A percentile compares a stretch with the other conserved stretches of the same genome.
These are phyloP conservation scores for Penicillium verrucosum DNA, from an alignment of 2,329 filamentous ascomycete species.

Conservation along the genomic window DNA sequence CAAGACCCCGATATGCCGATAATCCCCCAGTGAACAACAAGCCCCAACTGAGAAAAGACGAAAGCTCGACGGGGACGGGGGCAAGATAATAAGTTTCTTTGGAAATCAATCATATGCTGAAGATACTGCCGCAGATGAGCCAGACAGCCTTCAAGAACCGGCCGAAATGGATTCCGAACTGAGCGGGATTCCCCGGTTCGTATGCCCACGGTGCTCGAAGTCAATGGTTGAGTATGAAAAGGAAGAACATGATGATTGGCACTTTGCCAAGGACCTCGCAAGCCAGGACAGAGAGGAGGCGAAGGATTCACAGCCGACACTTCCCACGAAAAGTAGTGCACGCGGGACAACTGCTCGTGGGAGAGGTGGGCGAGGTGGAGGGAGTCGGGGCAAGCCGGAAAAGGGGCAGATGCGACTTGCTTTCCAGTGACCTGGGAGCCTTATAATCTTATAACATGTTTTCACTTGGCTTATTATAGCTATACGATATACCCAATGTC, in stretches of 20 bases:
- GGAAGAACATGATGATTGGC: conserved; percentile 86
- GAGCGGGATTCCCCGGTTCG: conserved; percentile 29
- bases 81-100: conserved; percentile 59
- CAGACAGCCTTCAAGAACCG: background rate
- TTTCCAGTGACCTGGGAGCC: conserved; percentile 26
- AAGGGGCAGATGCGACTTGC: conserved; percentile 37
- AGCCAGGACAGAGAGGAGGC: conserved; percentile 54
- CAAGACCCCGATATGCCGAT: conserved; percentile 16
- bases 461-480: background rate
- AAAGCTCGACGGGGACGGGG: conserved; percentile 49
- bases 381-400: conserved; percentile 31
- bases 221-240: conserved; percentile 57
- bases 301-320: conserved; percentile 16
- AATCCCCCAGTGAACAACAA: conserved; percentile 11
- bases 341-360: conserved; percentile 21
- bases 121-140: background rate
- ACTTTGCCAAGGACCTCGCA: conserved; percentile 84
- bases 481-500: background rate
- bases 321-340: conserved; percentile 11
- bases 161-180: background rate
- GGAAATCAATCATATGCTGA: conserved; percentile 34
- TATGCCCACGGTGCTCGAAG: conserved; percentile 65
- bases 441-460: background rate
- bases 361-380: conserved; percentile 24
- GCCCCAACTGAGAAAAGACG: conserved; percentile 42